Evolutionary conservation across 169 alveolate genomes (phyloP), one percentile per base, ranked within the genome.

Genomic region (Plasmodium knowlesi): DNA sequence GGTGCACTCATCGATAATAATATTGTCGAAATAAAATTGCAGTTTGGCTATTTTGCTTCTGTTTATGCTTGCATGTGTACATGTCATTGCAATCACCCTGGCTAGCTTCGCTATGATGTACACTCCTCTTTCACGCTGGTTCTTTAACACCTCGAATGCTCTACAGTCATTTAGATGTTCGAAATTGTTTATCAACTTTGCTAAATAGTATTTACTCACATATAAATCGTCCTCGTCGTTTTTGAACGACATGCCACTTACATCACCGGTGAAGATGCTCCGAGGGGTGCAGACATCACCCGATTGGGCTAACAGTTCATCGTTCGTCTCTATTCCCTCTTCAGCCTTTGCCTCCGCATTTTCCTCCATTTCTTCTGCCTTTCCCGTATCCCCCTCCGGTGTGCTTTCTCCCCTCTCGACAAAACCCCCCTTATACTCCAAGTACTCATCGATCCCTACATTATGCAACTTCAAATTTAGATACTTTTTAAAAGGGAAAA

Each of bases 61-160:
- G 41, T 98, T 98, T 37, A 98, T 93, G n/a, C 99, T 98, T 5
- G 99, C 99, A 90, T 98, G 99, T 46, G 99, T 98, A 84, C 99
- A 98, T 14, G 99, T 98, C 98, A 98, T 97, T 5, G 99, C 99
- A 19, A 98, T 96, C 61, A 98, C 97, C 88, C 98, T 97, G 4
- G 99, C 98, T 76, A 98, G 98, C 82, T 96, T 96, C 82, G 98
- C 97, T 83, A 98, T 96, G 83, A 98, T 96, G 91, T 96, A 98
- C 93, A 97, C 96, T 30, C 98, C 98, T n/a, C 99, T 95, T 88
- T 98, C 99, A 16, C 94, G 88, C 57, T 97, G 96, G 92, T 97
- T 98, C 84, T 99, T 96, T 92, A 98, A 94, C 82, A 98, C 96
- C 91, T 98, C 99, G 91, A 97, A 98, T 61, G 99, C 98, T 39